A percentile compares a stretch with the other conserved stretches of the same genome.
Conservation (phyloP, 1,284 basidiomycete genomes). For the Cutaneotrichosporon spelunceum region DNA sequence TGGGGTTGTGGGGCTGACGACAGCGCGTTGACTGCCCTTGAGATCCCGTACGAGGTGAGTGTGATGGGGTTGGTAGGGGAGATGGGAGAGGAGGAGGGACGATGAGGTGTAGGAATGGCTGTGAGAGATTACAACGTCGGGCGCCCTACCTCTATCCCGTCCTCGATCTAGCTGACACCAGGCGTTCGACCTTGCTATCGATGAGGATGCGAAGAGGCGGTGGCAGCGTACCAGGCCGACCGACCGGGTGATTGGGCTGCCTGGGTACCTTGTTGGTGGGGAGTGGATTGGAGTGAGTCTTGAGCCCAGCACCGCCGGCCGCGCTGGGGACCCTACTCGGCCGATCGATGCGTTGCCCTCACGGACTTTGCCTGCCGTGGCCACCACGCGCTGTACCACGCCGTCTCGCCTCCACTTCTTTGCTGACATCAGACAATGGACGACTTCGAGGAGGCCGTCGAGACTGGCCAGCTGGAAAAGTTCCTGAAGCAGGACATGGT, state of each 20-base stretch:
- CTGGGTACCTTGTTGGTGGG: conserved; percentile 47
- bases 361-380: too few species aligned
- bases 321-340: too few species aligned
- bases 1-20: conserved; percentile 2
- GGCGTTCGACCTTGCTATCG: conserved; percentile 43
- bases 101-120: neutral
- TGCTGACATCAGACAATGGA: conserved; percentile 44
- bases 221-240: conserved; percentile 49
- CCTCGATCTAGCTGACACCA: neutral
- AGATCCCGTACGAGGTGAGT: conserved; percentile 48
- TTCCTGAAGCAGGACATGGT: conserved; percentile 48
- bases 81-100: neutral
- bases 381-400: neutral
- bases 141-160: neutral
- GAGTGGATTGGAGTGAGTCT: conserved; percentile 49
- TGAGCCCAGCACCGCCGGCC: too few species aligned
- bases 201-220: conserved; percentile 46
- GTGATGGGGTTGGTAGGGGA: neutral
- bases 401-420: neutral
- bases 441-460: conserved; percentile 49
- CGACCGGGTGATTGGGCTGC: conserved; percentile 44
- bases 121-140: too few species aligned
- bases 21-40: conserved; percentile 27
- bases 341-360: too few species aligned
- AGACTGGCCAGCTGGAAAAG: conserved; percentile 35